Conservation (phyloP, 768 basidiomycete species). For the Mycena venus region DNA sequence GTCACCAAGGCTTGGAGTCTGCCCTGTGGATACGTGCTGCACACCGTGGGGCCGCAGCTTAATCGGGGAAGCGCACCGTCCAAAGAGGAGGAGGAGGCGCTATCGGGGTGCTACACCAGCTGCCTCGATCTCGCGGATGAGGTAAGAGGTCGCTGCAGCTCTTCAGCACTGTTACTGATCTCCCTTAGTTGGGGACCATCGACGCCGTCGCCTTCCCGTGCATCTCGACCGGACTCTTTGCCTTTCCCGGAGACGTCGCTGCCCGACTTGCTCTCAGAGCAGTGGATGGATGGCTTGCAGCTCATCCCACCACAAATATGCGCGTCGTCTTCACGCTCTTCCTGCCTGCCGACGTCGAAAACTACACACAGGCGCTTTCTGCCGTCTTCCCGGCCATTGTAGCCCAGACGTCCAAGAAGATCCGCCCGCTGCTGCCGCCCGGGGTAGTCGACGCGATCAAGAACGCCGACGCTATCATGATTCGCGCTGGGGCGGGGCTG, state of each 20-base stretch:
- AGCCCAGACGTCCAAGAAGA: background rate
- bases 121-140: conserved; percentile 13
- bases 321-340: conserved; percentile 14
- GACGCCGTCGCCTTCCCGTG: conserved; percentile 18
- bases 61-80: background rate
- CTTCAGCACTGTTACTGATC: no score
- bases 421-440: background rate
- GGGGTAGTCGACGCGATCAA: background rate
- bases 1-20: conserved; percentile 16
- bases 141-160: background rate
- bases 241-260: conserved; percentile 11
- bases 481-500: conserved; percentile 16
- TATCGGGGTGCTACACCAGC: conserved; percentile 10
- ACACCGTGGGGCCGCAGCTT: conserved; percentile 15
- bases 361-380: background rate
- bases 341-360: background rate
- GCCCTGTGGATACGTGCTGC: conserved; percentile 7
- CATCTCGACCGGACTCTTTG: conserved; percentile 13
- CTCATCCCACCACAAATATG: background rate
- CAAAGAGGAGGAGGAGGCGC: background rate
- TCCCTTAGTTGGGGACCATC: background rate
- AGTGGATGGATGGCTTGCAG: background rate
- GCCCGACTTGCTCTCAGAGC: conserved; percentile 1
- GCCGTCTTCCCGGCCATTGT: background rate
- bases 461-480: conserved; percentile 10